Percentiles rank a stretch among this genome's conserved stretches.
phyloP scores from a whole-genome alignment of 2,329 filamentous ascomycete genomes.

The Eurotiales sp. region DNA sequence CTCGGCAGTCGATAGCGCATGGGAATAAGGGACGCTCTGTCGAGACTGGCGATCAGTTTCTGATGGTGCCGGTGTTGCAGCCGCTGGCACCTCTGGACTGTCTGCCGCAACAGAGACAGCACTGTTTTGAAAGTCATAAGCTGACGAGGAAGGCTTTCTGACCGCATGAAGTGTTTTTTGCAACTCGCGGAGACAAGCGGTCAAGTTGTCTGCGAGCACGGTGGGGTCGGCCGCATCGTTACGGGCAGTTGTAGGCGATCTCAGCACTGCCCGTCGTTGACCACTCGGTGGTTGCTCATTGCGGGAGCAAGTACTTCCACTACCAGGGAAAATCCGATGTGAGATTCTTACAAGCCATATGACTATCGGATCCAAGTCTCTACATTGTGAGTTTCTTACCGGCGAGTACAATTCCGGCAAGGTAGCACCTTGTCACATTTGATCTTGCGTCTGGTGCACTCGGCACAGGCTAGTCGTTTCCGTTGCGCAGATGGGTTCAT shows the following conservation, averaged over 20 bases:
- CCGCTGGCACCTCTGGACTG: neutral
- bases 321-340: constrained; percentile 1
- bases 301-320: constrained; percentile 9
- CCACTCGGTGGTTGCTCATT: neutral
- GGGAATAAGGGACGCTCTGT: neutral
- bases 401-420: constrained; percentile 35
- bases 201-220: constrained; percentile 5
- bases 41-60: constrained; percentile 4
- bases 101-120: constrained; percentile 1
- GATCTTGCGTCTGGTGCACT: constrained; percentile 27
- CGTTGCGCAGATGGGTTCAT: constrained; percentile 15
- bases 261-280: neutral
- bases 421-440: constrained; percentile 42
- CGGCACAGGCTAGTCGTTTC: constrained; percentile 25
- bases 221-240: neutral
- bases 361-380: neutral
- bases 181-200: constrained; percentile 4
- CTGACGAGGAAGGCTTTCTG: neutral
- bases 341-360: neutral
- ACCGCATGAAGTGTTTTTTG: constrained; percentile 7
- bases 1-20: neutral
- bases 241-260: neutral
- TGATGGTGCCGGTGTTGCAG: constrained; percentile 4
- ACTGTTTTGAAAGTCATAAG: neutral
- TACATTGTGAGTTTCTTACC: constrained; percentile 12